Conservation (phyloP, 2,329 filamentous ascomycete genomes). For the Paracamarosporium sp. region DNA sequence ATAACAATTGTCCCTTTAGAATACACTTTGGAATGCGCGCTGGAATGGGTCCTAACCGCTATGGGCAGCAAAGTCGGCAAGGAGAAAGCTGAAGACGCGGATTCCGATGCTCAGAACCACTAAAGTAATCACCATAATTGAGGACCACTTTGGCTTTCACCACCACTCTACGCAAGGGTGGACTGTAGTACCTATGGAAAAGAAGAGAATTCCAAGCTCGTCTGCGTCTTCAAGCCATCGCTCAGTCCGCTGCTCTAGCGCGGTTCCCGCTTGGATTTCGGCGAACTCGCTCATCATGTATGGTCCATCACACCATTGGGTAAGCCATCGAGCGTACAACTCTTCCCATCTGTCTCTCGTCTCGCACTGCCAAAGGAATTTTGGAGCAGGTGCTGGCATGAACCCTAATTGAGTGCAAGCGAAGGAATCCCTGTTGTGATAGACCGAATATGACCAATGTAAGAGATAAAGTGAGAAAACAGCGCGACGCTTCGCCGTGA, state of each 20-base stretch:
- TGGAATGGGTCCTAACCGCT: not conserved
- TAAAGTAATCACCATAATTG: slow-evolving; percentile 9
- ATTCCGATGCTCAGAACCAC: not conserved
- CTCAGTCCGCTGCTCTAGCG: slow-evolving; percentile 43
- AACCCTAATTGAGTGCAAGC: slow-evolving; percentile 47
- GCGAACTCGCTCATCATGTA: slow-evolving; percentile 43
- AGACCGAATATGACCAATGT: slow-evolving; percentile 50
- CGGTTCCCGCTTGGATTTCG: slow-evolving; percentile 32
- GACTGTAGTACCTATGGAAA: slow-evolving; percentile 42
- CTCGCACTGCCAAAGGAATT: slow-evolving; percentile 48
- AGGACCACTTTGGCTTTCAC: slow-evolving; percentile 11
- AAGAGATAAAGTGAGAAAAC: slow-evolving; percentile 45
- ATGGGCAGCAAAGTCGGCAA: not conserved
- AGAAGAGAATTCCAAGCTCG: slow-evolving; percentile 51
- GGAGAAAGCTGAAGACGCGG: not conserved
- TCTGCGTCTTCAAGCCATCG: slow-evolving; percentile 53
- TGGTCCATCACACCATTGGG: slow-evolving; percentile 40
- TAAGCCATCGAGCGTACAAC: slow-evolving; percentile 43
- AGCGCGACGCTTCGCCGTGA: slow-evolving; percentile 63
- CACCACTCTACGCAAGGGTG: slow-evolving; percentile 22
- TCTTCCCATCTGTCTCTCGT: slow-evolving; percentile 42
- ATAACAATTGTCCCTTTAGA: not conserved
- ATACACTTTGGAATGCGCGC: not conserved
- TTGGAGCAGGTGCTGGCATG: slow-evolving; percentile 49
- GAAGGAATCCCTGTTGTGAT: slow-evolving; percentile 42